Evolutionary conservation across 352 stramenopile species (phyloP).

Genomic region (Globisporangium parvum): DNA sequence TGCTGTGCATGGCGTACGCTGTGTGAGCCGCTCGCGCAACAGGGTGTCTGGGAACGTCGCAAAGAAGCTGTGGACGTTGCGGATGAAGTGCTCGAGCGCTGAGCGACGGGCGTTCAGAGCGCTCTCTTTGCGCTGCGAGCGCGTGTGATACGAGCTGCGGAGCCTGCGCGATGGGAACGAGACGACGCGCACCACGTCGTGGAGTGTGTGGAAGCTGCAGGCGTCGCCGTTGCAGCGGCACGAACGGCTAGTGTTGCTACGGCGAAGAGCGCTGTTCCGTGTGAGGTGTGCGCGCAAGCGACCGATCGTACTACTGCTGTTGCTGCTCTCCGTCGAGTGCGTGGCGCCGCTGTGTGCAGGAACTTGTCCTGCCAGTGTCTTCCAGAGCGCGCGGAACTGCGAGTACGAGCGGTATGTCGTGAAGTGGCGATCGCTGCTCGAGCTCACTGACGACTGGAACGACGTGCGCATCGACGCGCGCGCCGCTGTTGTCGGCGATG

Average conservation of each 20-base stretch:
- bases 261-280: background rate
- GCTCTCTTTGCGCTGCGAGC: constrained; percentile 18
- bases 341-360: background rate
- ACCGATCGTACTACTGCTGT: constrained; percentile 6
- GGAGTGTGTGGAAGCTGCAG: constrained; percentile 45
- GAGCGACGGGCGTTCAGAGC: constrained; percentile 31
- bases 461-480: constrained; percentile 15
- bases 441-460: constrained; percentile 12
- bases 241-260: constrained; percentile 3
- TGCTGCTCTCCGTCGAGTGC: background rate
- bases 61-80: constrained; percentile 38
- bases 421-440: constrained; percentile 17
- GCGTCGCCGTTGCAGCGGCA: constrained; percentile 27
- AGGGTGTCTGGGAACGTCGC: constrained; percentile 22
- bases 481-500: constrained; percentile 1
- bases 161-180: constrained; percentile 30
- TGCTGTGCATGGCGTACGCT: constrained; percentile 28
- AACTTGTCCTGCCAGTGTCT: constrained; percentile 21
- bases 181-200: constrained; percentile 26
- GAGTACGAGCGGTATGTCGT: constrained; percentile 40
- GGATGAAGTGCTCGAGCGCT: constrained; percentile 34
- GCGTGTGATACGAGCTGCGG: constrained; percentile 20
- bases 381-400: constrained; percentile 59
- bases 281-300: constrained; percentile 6
- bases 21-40: constrained; percentile 32